Evolutionary conservation across 73 alveolate genomes (phyloP), one percentile per base, ranked within the genome.

Genomic region (Paramecium pentaurelia): DNA sequence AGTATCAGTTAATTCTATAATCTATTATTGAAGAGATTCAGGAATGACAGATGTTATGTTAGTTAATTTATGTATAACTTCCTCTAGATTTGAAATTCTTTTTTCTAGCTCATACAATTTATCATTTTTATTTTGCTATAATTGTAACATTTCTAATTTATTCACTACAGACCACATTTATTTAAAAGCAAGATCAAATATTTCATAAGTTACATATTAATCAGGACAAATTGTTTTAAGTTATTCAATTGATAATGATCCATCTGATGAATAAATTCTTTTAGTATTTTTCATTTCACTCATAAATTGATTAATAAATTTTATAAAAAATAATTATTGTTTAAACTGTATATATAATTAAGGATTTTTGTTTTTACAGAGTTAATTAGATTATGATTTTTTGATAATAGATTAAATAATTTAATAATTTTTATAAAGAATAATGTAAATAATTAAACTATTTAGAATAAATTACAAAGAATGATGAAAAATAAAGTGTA

Each of bases 181-280:
- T 47, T 80, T 80, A 64, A 80, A 80, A 25, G 91, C 91, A 8
- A 80, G 47, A 45, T 80, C 91, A 47, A 80, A 80, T 12, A 80
- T 80, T 64, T 80, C 91, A 47, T 18, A 80, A 25, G 91, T 80
- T 6, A 80, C 91, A 80, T 80, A 80, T 80, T 80, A 80, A 30
- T 80, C 58, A 27, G 91, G 91, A 32, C 47, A 34, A 11, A 80
- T 44, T 3, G 91, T 80, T 36, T 14, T 80, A 22, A 80, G 45
- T 4, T 80, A 47, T 80, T 80, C 91, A 8, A 80, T 49, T 22
- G 91, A 47, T 73, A 40, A 16, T 8, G 87, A 73, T 22, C 68
- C 87, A 37, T 73, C 87, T 16, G 34, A 40, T 37, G 87, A 73
- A 73, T 73, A 40, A 73, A 73, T 30, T 40, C 60, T 32, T 18